Percentiles rank a stretch among this genome's conserved stretches.
Evolutionary conservation across 1,284 basidiomycete genomes (phyloP).

Genomic region (Ustilago hordei): DNA sequence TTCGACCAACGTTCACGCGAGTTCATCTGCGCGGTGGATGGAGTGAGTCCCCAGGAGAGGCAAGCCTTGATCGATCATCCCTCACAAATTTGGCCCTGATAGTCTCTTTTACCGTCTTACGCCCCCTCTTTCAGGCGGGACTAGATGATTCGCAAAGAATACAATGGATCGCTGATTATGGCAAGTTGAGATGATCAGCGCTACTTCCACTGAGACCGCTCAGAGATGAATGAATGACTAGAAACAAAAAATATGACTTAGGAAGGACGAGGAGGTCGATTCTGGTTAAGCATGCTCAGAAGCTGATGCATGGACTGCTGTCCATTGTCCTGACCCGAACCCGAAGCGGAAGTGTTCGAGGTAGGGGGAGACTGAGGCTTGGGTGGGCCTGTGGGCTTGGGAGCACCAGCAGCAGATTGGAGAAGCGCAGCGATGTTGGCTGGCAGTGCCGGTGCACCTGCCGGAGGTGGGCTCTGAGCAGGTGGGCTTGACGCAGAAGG

Average conservation of each 20-base stretch:
- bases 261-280: constrained; percentile 39
- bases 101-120: too few relatives aligned
- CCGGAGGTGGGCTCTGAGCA: constrained; percentile 26
- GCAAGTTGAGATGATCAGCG: neutral
- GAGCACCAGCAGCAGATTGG: constrained; percentile 47
- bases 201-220: neutral
- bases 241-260: constrained; percentile 1
- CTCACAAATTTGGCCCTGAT: too few relatives aligned
- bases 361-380: constrained; percentile 42
- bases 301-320: constrained; percentile 50
- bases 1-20: too few relatives aligned
- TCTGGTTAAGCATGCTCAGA: constrained; percentile 49
- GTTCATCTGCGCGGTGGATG: too few relatives aligned
- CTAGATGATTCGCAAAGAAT: neutral
- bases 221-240: neutral
- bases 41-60: too few relatives aligned
- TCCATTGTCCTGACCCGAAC: constrained; percentile 27
- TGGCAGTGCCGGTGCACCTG: constrained; percentile 36
- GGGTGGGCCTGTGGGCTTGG: constrained; percentile 40
- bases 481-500: constrained; percentile 23
- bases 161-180: neutral
- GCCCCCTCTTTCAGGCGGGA: neutral
- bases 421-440: constrained; percentile 54
- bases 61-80: too few relatives aligned
- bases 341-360: constrained; percentile 10